Evolutionary conservation across 2,329 filamentous ascomycete genomes (phyloP).

Genomic region (Fusarium dlaminii): DNA sequence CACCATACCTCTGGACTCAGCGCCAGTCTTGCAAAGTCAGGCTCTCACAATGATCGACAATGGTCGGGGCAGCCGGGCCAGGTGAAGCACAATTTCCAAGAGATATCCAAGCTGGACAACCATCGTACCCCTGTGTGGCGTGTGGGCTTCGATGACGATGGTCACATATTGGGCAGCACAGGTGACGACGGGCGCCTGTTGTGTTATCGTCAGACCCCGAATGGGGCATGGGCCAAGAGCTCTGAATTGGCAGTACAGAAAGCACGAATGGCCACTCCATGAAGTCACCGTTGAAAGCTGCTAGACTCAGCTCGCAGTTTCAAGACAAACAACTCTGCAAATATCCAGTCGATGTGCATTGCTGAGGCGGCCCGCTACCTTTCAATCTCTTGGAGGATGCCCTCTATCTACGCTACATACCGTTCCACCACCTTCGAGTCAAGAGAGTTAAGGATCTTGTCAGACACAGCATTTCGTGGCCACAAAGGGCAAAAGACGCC

Average conservation of each 20-base stretch:
- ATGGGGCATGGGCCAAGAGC: conserved; percentile 68
- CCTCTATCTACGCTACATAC: background rate
- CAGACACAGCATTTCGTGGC: background rate
- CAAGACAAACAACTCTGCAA: background rate
- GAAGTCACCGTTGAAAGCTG: background rate
- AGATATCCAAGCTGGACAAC: conserved; percentile 73
- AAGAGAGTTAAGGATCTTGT: background rate
- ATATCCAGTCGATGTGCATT: background rate
- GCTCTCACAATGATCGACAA: conserved; percentile 57
- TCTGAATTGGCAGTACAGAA: conserved; percentile 68
- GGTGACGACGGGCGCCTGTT: conserved; percentile 77
- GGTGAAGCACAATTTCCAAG: conserved; percentile 68
- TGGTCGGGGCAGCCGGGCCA: conserved; percentile 70
- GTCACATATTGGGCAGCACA: conserved; percentile 78
- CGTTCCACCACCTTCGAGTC: background rate
- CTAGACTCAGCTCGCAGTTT: background rate
- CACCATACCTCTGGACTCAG: conserved; percentile 59
- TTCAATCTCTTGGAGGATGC: background rate
- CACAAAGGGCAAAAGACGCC: background rate
- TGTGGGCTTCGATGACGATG: conserved; percentile 75
- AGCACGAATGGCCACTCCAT: conserved; percentile 61
- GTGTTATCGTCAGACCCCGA: conserved; percentile 68
- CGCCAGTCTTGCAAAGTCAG: conserved; percentile 62
- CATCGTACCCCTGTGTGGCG: conserved; percentile 80
- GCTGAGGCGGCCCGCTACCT: too few relatives aligned